phyloP scores from a whole-genome alignment of 768 basidiomycete genomes.

The Tephrocybe sp. region DNA sequence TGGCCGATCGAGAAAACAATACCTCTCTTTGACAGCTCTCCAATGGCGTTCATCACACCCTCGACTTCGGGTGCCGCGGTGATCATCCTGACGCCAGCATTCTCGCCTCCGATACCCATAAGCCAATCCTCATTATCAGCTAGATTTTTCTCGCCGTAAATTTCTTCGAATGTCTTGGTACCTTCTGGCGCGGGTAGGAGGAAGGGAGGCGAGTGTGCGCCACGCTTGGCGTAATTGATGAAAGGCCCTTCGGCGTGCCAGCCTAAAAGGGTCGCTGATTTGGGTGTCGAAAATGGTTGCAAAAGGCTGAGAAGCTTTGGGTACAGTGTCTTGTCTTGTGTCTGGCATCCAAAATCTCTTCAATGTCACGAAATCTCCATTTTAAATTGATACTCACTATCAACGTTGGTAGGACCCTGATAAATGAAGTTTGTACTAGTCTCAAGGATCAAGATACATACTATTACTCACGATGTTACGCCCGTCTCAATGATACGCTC shows the following conservation, averaged over 20 bases:
- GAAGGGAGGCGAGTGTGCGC: constrained; percentile 73
- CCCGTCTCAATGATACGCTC: constrained; percentile 83
- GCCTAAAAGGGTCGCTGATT: constrained; percentile 73
- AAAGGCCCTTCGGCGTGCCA: constrained; percentile 95
- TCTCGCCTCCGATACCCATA: constrained; percentile 44
- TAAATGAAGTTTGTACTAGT: constrained; percentile 21
- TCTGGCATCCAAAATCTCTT: constrained; percentile 36
- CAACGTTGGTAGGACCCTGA: constrained; percentile 61
- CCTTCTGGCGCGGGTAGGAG: constrained; percentile 63
- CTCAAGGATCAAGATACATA: constrained; percentile 3
- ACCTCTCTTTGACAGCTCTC: constrained; percentile 57
- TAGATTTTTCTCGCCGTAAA: constrained; percentile 70
- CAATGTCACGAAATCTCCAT: neutral
- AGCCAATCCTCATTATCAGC: constrained; percentile 65
- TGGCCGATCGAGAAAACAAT: constrained; percentile 87
- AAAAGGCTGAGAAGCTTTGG: constrained; percentile 68
- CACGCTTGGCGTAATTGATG: constrained; percentile 76
- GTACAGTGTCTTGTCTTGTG: constrained; percentile 74
- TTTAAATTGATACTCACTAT: constrained; percentile 48
- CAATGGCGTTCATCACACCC: constrained; percentile 74
- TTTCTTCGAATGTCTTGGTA: constrained; percentile 64
- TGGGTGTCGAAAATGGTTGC: constrained; percentile 59
- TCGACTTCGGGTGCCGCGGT: constrained; percentile 86
- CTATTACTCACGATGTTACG: constrained; percentile 69
- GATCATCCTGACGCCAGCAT: constrained; percentile 68